These are phyloP conservation scores for Phaeomoniella chlamydospora DNA, from an alignment of 2,329 filamentous ascomycete species.

Conservation along the genomic window DNA sequence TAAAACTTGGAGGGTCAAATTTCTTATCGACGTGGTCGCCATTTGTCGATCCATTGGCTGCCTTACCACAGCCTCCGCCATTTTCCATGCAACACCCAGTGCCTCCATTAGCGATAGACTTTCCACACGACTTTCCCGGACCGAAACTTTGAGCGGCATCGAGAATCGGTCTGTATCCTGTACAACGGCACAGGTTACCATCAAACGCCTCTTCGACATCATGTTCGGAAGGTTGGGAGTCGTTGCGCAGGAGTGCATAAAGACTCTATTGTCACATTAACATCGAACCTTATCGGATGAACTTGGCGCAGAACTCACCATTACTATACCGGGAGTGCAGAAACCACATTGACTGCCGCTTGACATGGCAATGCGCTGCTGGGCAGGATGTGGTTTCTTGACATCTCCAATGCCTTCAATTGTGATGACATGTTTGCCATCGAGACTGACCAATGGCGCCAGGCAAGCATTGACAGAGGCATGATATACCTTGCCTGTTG, in stretches of 20 bases:
- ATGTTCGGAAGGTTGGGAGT: conserved; percentile 54
- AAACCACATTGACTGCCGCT: conserved; percentile 94
- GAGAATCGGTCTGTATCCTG: conserved; percentile 84
- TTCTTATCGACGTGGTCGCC: conserved; percentile 29
- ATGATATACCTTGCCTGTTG: conserved; percentile 85
- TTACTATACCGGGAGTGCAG: conserved; percentile 94
- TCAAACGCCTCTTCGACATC: conserved; percentile 95
- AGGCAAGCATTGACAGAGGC: conserved; percentile 94
- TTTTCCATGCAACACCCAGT: conserved; percentile 59
- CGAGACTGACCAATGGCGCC: conserved; percentile 79
- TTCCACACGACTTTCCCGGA: conserved; percentile 40
- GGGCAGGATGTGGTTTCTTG: conserved; percentile 72
- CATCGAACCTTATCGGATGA: conserved; percentile 4
- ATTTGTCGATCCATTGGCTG: conserved; percentile 32
- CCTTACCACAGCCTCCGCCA: conserved; percentile 54
- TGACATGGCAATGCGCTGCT: conserved; percentile 79
- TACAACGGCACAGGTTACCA: conserved; percentile 90
- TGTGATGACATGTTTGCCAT: conserved; percentile 96
- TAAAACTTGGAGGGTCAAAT: conserved; percentile 81
- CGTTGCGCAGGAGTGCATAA: conserved; percentile 83
- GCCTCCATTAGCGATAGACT: conserved; percentile 42
- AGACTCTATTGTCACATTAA: conserved; percentile 45
- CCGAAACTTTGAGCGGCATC: conserved; percentile 89
- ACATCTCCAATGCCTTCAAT: conserved; percentile 90
- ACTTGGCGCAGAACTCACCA: conserved; percentile 37